These are phyloP conservation scores for Austroboletus olivaceoglutinosus DNA, from an alignment of 1,284 basidiomycete species.

Conservation along the genomic window DNA sequence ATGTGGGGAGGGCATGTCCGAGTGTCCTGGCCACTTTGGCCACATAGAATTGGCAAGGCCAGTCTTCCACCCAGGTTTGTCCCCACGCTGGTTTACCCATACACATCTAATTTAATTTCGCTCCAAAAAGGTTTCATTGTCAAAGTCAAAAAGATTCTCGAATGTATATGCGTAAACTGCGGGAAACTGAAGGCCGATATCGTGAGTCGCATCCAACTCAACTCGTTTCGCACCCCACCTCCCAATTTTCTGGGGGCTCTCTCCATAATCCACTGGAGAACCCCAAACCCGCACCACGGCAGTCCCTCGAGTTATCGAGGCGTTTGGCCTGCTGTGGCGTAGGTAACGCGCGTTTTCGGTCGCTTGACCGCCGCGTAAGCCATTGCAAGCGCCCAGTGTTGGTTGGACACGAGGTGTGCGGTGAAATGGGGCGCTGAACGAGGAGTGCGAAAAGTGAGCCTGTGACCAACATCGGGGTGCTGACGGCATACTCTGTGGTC, in stretches of 20 bases:
- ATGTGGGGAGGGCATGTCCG: slow-evolving; percentile 97
- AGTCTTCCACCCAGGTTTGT: slow-evolving; percentile 93
- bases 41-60: slow-evolving; percentile 97
- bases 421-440: slow-evolving; percentile 95
- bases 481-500: slow-evolving; percentile 39
- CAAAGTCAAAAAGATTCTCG: slow-evolving; percentile 99
- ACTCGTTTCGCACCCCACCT: slow-evolving; percentile 88
- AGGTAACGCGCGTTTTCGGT: slow-evolving; percentile 77
- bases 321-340: slow-evolving; percentile 71
- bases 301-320: slow-evolving; percentile 70
- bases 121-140: slow-evolving; percentile 82
- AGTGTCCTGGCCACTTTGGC: slow-evolving; percentile 98
- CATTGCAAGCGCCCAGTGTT: slow-evolving; percentile 61
- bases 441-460: slow-evolving; percentile 71
- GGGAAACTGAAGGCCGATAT: slow-evolving; percentile 96
- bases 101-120: not conserved
- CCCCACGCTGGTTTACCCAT: not conserved
- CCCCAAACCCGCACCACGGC: slow-evolving; percentile 82
- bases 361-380: slow-evolving; percentile 84
- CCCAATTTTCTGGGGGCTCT: slow-evolving; percentile 94
- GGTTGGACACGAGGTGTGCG: slow-evolving; percentile 81
- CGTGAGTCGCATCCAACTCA: slow-evolving; percentile 80
- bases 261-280: slow-evolving; percentile 79
- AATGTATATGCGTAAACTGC: slow-evolving; percentile 98
- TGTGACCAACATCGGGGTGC: slow-evolving; percentile 32